These are phyloP conservation scores for Wickerhamomyces ciferrii DNA, from an alignment of 805 yeast species.

Conservation along the genomic window DNA sequence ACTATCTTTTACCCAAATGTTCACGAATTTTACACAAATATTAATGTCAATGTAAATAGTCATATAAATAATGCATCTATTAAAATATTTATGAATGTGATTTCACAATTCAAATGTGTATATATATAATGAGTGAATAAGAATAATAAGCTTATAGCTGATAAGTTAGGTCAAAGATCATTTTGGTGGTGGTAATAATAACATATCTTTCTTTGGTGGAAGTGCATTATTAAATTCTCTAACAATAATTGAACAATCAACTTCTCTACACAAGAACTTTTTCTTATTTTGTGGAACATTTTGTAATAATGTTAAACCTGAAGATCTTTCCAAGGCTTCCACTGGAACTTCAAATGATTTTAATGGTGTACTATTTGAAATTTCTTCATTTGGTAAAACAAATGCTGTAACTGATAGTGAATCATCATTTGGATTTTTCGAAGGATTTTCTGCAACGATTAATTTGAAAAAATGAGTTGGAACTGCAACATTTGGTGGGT, in stretches of 20 bases:
- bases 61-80: neutral
- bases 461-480: conserved; percentile 96
- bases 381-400: conserved; percentile 84
- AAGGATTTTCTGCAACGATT: conserved; percentile 72
- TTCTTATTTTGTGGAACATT: conserved; percentile 53
- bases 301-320: conserved; percentile 79
- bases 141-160: no score
- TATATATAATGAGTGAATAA: neutral
- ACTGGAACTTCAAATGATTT: conserved; percentile 80
- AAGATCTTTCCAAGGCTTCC: conserved; percentile 80
- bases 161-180: no score
- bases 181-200: conserved; percentile 19
- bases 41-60: no score
- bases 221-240: conserved; percentile 62
- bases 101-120: neutral
- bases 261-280: conserved; percentile 72
- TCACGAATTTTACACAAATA: no score
- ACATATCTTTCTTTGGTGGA: conserved; percentile 13
- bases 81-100: neutral
- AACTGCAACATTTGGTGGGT: conserved; percentile 94
- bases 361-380: conserved; percentile 66
- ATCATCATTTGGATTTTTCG: conserved; percentile 25
- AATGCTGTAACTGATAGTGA: conserved; percentile 80
- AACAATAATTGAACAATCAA: conserved; percentile 72
- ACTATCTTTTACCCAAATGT: no score